These are phyloP conservation scores for Cenchrus americanus DNA, from an alignment of 176 grass and related monocot species.

Conservation along the genomic window DNA sequence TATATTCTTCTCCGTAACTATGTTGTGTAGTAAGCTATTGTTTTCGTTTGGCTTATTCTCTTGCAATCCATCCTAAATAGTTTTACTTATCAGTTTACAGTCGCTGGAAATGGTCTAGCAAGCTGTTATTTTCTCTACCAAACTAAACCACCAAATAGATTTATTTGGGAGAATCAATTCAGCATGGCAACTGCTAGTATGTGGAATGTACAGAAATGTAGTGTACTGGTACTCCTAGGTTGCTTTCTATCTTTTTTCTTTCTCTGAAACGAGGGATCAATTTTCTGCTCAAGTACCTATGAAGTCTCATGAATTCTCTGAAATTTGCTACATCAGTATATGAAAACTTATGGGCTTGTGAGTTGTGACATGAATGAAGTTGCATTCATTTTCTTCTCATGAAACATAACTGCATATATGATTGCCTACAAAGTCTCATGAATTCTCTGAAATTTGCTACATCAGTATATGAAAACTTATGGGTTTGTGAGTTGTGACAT, in stretches of 20 bases:
- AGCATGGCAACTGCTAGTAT: background rate
- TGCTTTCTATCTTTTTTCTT: background rate
- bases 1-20: background rate
- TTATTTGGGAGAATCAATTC: background rate
- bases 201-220: background rate
- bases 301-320: background rate
- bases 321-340: background rate
- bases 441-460: conserved; percentile 13
- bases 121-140: background rate
- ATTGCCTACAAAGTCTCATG: background rate
- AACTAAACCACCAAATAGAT: background rate
- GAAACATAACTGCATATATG: background rate
- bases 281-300: background rate
- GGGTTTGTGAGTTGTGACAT: background rate
- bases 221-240: conserved; percentile 3
- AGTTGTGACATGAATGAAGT: background rate
- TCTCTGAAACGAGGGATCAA: background rate
- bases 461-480: background rate
- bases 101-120: background rate
- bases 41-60: conserved; percentile 4
- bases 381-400: background rate
- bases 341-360: background rate
- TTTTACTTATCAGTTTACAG: background rate
- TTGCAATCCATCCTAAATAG: background rate
- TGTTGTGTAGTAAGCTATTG: background rate